Base-by-base conservation (phyloP, 192 early-diverging fungal species). In the Coemansia sp. region DNA sequence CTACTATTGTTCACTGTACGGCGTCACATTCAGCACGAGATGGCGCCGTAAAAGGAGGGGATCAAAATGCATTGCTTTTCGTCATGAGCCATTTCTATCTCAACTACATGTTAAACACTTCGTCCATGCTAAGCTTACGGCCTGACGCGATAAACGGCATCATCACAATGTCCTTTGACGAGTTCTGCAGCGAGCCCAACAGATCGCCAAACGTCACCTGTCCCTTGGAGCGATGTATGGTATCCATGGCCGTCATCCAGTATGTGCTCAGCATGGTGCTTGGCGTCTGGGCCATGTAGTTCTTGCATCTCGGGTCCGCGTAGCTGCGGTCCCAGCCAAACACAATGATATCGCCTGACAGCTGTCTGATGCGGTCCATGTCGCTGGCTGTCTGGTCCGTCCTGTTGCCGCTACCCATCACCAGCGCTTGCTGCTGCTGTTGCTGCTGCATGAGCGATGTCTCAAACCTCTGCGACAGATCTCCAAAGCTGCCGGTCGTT, bases 281-380 rank as follows among this genome's bases (percentile, higher is more conserved):
- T 32, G 79, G 79, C 38, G 85, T 79, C n/a, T 90, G 90, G 70
- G 91, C 86, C 19, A 91, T 85, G 6, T 83, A 85, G 23, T 86
- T 90, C 71, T 91, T 89, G 71, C 85, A 80, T 61, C 90, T 88
- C 6, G 90, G 89, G 70, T 89, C 91, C 8, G 88, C 84, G 47
- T 84, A 87, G 65, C 92, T 86, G 84, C 86, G 86, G 56, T 90
- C 81, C 16, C 92, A 81, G 47, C 74, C 88, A 69, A 91, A 89
- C 41, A 89, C 92, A n/a, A 79, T 64, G 52, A 75, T 78, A 26
- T 78, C 73, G 57, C 76, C 76, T 16, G 76, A 67, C 61, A 70
- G 68, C 64, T 78, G 67, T 38, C 45, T 64, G 49, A 78, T 64
- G 16, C 76, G 67, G 40, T 56, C 47, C 44, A 75, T 59, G 32